phyloP scores from a whole-genome alignment of 202 grass and related monocot genomes.

The Schoenoplectus tabernaemontani region DNA sequence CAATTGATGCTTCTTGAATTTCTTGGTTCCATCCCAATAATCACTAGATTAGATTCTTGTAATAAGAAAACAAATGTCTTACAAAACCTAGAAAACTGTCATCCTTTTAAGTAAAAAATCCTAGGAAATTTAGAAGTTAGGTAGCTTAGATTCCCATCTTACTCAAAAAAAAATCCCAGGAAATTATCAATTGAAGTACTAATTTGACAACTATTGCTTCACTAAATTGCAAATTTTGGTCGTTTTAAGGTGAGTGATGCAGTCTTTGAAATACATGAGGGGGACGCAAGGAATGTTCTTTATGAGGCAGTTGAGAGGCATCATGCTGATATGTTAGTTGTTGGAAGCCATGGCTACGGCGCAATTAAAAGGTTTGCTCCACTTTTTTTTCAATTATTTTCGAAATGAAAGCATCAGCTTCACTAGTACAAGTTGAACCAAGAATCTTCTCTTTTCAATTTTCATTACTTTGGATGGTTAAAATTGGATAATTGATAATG shows the following conservation, averaged over 20 bases:
- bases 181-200: background rate
- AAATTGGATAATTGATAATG: background rate
- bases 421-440: background rate
- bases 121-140: too few relatives aligned
- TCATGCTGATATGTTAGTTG: conserved; percentile 59
- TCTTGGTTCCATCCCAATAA: background rate
- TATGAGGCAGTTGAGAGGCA: conserved; percentile 78
- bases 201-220: background rate
- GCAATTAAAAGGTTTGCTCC: conserved; percentile 65
- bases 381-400: background rate
- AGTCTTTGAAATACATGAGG: conserved; percentile 52
- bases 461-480: background rate
- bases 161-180: background rate
- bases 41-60: background rate
- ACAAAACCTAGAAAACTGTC: background rate
- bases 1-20: background rate
- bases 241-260: conserved; percentile 36
- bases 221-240: background rate
- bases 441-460: background rate
- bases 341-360: conserved; percentile 87
- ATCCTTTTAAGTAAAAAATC: background rate
- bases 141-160: too few relatives aligned
- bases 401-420: background rate
- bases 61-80: background rate
- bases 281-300: conserved; percentile 62